Base-by-base conservation (phyloP, 2,329 filamentous ascomycete genomes). In the Trichoderma harzianum region DNA sequence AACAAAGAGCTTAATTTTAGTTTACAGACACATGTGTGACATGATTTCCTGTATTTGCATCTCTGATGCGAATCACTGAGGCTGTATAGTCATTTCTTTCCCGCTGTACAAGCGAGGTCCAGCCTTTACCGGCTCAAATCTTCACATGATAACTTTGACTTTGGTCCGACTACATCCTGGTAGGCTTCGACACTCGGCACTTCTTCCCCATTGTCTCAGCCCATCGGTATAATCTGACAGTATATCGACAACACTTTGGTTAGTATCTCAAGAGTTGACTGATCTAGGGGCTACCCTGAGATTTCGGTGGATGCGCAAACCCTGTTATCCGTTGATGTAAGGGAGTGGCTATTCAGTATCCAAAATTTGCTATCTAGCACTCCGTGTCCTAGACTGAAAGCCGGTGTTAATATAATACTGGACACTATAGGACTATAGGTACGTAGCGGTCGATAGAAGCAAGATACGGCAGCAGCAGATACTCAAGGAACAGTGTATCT, bases 21-120 rank as follows among this genome's bases (percentile, higher is more conserved):
- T 21, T 12, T 2, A 21, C 10, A 21, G 10, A 10, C 43, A 5
- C 14, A 53, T 24, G 2, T 14, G 47, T 12, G 21, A 14, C 5
- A 53, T 7, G 0, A 24, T 24, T 24, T 12, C 47, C 2, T 53
- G 21, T 3, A 24, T 14, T 24, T 1, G 0, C n/a, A 12, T 24
- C 47, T 3, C 0, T 53, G 3, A 12, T 53, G 47, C 47, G 47
- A 53, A 24, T 53, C 47, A 53, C 47, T 3, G 47, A 53, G 11
- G 1, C 1, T 4, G 3, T 0, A 3, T 24, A 24, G 21, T 21
- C 47, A 24, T 53, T 53, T 24, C 0, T 24, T 6, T 14, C 5
- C 11, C 0, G 3, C 21, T 3, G 0, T 53, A 6, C 11, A 24
- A 3, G 47, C 3, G 18, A 43, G 16, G 0, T n/a, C 21, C 11